These are phyloP conservation scores for Vaccinium corymbosum DNA, from an alignment of 148 eudicot species.

Conservation along the genomic window DNA sequence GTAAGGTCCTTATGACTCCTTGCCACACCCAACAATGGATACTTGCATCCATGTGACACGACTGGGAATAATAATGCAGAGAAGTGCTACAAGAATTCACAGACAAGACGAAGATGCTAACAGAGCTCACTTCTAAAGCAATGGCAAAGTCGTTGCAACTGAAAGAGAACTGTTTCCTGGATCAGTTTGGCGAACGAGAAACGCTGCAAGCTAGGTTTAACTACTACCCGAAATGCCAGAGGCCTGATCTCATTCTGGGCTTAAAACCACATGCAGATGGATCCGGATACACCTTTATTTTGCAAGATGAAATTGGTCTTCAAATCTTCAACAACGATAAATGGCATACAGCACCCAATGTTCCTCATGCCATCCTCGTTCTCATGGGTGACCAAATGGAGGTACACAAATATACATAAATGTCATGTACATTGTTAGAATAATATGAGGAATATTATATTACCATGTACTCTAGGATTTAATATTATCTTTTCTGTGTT, in stretches of 20 bases:
- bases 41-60: no score
- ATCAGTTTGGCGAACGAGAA: conserved; percentile 39
- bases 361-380: conserved; percentile 32
- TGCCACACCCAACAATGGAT: no score
- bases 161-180: conserved; percentile 38
- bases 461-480: not conserved
- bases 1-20: no score
- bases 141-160: conserved; percentile 41
- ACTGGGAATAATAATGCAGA: conserved; percentile 19
- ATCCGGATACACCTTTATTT: conserved; percentile 33
- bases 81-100: conserved; percentile 28
- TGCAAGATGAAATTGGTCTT: conserved; percentile 41
- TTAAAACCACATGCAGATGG: conserved; percentile 47
- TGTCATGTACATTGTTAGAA: no score
- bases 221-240: conserved; percentile 41
- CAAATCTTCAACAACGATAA: conserved; percentile 30
- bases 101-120: conserved; percentile 22
- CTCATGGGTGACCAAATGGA: conserved; percentile 50
- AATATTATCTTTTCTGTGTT: no score
- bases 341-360: conserved; percentile 39
- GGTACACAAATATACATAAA: conserved; percentile 19
- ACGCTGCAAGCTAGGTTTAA: conserved; percentile 33
- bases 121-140: conserved; percentile 28
- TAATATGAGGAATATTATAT: no score
- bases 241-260: conserved; percentile 53